Conservation (phyloP, 176 grass and related monocot genomes). For the Panicum miliaceum region DNA sequence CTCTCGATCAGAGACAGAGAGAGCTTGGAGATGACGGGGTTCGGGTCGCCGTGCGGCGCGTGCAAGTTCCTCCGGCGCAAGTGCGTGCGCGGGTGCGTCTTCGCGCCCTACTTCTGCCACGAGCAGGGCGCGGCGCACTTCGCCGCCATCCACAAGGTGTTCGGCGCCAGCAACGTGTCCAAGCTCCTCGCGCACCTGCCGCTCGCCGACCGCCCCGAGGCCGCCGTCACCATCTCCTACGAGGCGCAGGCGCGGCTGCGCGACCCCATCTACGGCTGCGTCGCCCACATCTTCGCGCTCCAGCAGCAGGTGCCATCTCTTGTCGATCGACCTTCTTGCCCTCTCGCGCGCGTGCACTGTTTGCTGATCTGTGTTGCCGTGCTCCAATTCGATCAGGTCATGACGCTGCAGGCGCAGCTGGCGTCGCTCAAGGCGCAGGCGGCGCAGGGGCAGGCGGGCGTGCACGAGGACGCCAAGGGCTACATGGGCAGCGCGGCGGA, state of each 20-base stretch:
- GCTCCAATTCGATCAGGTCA: constrained; percentile 52
- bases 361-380: neutral
- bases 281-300: constrained; percentile 94
- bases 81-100: constrained; percentile 89
- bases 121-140: constrained; percentile 93
- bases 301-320: constrained; percentile 71
- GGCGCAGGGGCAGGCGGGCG: constrained; percentile 56
- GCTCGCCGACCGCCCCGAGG: constrained; percentile 79
- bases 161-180: constrained; percentile 94
- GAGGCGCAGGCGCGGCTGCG: constrained; percentile 90
- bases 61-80: constrained; percentile 95
- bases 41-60: constrained; percentile 92
- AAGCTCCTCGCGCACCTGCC: constrained; percentile 92
- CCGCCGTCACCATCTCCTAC: constrained; percentile 89
- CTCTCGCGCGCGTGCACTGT: neutral
- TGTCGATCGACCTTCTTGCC: neutral
- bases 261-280: constrained; percentile 95
- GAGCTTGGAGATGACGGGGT: constrained; percentile 63
- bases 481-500: constrained; percentile 22
- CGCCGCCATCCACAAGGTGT: constrained; percentile 96
- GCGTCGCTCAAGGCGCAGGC: constrained; percentile 76
- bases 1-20: neutral
- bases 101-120: constrained; percentile 98
- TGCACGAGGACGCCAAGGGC: constrained; percentile 43
- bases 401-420: constrained; percentile 91